phyloP scores from a whole-genome alignment of 1,139 yeast genomes.

The Saccharomyces uvarum region DNA sequence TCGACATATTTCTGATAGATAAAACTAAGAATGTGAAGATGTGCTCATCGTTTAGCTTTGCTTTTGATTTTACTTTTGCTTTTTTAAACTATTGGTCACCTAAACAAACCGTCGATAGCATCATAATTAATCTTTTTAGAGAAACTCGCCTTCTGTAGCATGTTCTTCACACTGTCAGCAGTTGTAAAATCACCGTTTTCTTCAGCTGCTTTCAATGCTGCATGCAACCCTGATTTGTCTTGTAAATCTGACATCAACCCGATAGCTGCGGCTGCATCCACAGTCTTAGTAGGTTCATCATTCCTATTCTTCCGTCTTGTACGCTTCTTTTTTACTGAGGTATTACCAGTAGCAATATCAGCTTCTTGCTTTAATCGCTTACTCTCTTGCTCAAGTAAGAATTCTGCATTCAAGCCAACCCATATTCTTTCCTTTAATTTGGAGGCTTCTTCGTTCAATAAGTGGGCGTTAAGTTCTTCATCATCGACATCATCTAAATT shows the following conservation, averaged over 20 bases:
- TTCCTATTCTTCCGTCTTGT: constrained; percentile 19
- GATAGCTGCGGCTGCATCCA: constrained; percentile 13
- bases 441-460: constrained; percentile 62
- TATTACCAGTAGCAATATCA: constrained; percentile 72
- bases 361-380: constrained; percentile 80
- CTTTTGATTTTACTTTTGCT: background rate
- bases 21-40: background rate
- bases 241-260: constrained; percentile 17
- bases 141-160: constrained; percentile 61
- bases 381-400: constrained; percentile 73
- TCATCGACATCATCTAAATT: constrained; percentile 75
- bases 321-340: constrained; percentile 45
- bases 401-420: constrained; percentile 85
- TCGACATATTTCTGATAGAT: background rate
- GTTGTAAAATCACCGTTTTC: constrained; percentile 58
- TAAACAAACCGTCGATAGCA: constrained; percentile 60
- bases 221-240: constrained; percentile 30
- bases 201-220: constrained; percentile 32
- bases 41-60: background rate
- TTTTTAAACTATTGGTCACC: background rate
- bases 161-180: constrained; percentile 58
- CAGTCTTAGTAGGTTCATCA: constrained; percentile 5
- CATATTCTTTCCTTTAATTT: constrained; percentile 69
- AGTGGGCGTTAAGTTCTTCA: constrained; percentile 54
- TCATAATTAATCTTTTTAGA: constrained; percentile 85